phyloP scores from a whole-genome alignment of 345 rosid genomes.

The Acer negundo region DNA sequence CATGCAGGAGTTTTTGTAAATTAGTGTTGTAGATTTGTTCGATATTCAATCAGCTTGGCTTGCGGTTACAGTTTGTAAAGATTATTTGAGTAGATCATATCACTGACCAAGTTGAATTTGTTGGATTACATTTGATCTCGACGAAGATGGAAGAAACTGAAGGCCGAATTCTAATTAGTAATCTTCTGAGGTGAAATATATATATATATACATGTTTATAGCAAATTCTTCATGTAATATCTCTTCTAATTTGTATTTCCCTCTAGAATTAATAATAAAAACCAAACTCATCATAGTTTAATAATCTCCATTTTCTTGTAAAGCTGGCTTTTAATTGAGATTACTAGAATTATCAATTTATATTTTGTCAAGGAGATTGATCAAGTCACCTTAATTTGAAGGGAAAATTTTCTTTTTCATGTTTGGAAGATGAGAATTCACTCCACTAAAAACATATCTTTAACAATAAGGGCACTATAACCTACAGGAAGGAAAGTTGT shows the following conservation, averaged over 20 bases:
- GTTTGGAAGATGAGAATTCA: not conserved
- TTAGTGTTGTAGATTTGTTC: conserved; percentile 3
- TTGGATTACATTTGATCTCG: not conserved
- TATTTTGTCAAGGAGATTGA: too few species aligned
- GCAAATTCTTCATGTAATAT: not conserved
- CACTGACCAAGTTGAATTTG: not conserved
- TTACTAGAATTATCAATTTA: not conserved
- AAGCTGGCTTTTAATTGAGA: not conserved
- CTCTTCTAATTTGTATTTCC: conserved; percentile 1
- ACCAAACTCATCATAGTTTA: not conserved
- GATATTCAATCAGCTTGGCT: conserved; percentile 3
- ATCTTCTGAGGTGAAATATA: not conserved
- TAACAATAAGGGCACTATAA: too few species aligned
- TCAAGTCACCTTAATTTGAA: not conserved
- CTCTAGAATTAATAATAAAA: not conserved
- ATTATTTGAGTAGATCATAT: conserved; percentile 1
- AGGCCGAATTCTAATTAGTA: not conserved
- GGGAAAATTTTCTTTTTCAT: not conserved
- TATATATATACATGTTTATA: not conserved
- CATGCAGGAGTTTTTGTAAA: conserved; percentile 27
- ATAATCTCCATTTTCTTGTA: not conserved
- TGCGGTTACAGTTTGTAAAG: conserved; percentile 7
- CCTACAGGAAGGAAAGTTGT: too few species aligned
- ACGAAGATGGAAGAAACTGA: too few species aligned
- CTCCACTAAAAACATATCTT: too few species aligned